Conservation (phyloP, 148 eudicot genomes). For the Limonium bicolor region DNA sequence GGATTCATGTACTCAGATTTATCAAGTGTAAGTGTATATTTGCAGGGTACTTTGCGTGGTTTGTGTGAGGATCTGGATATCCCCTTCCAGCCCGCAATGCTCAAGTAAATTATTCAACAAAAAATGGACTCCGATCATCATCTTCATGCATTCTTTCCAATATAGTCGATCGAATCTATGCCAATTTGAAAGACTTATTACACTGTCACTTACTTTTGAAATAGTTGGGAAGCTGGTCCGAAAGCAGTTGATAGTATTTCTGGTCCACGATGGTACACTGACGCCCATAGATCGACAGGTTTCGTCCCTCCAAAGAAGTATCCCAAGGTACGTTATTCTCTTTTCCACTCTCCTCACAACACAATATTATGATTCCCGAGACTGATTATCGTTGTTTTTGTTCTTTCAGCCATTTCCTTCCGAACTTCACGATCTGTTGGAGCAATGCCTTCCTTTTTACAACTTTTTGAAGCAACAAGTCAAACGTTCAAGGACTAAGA, state of each 20-base stretch:
- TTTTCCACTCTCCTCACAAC: too few relatives aligned
- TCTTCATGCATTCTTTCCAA: too few relatives aligned
- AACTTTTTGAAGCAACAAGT: conserved; percentile 50
- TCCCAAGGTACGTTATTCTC: conserved; percentile 37
- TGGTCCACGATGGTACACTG: conserved; percentile 92
- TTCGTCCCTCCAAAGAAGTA: conserved; percentile 38
- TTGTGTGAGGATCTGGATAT: conserved; percentile 74
- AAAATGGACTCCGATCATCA: too few relatives aligned
- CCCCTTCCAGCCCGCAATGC: conserved; percentile 85
- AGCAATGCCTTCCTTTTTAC: conserved; percentile 77
- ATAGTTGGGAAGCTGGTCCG: conserved; percentile 96
- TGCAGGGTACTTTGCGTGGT: conserved; percentile 60
- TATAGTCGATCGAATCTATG: not conserved
- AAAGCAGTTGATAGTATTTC: conserved; percentile 67
- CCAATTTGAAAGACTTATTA: not conserved
- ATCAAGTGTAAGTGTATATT: too few relatives aligned
- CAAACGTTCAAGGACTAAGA: conserved; percentile 17
- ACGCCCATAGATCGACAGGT: conserved; percentile 62
- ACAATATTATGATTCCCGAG: too few relatives aligned
- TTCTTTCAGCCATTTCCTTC: conserved; percentile 48
- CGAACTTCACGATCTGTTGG: conserved; percentile 56
- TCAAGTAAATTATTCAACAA: too few relatives aligned
- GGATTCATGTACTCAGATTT: too few relatives aligned
- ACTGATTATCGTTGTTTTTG: too few relatives aligned
- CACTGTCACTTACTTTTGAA: too few relatives aligned